phyloP scores from a whole-genome alignment of 257 asterid species.

The Craterostigma plantagineum region DNA sequence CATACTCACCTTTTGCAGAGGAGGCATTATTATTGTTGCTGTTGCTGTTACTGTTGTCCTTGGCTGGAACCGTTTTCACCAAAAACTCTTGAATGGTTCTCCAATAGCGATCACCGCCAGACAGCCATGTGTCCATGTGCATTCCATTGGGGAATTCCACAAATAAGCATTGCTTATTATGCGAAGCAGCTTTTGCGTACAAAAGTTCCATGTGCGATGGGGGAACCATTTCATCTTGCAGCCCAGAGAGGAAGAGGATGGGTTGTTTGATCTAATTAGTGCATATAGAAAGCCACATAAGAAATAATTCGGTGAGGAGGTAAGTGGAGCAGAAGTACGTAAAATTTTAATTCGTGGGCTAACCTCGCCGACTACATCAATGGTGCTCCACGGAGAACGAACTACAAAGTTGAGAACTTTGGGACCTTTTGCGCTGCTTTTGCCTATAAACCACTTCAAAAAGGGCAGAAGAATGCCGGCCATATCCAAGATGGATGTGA shows the following conservation, averaged over 20 bases:
- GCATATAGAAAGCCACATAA: slow-evolving; percentile 5
- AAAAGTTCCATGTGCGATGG: slow-evolving; percentile 85
- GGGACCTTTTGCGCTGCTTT: slow-evolving; percentile 61
- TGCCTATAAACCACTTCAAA: slow-evolving; percentile 86
- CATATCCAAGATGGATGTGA: slow-evolving; percentile 95
- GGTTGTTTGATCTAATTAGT: slow-evolving; percentile 66
- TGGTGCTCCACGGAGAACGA: slow-evolving; percentile 94
- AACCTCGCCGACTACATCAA: slow-evolving; percentile 78
- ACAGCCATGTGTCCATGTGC: slow-evolving; percentile 97
- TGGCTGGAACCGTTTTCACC: slow-evolving; percentile 34
- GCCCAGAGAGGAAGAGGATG: slow-evolving; percentile 81
- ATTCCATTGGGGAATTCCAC: slow-evolving; percentile 77
- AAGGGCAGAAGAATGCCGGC: slow-evolving; percentile 88
- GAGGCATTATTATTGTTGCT: slow-evolving; percentile 19
- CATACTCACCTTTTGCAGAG: slow-evolving; percentile 32
- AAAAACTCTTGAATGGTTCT: slow-evolving; percentile 54
- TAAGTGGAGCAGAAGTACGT: no score
- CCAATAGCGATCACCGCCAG: slow-evolving; percentile 93
- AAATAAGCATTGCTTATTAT: slow-evolving; percentile 42
- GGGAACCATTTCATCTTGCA: slow-evolving; percentile 94
- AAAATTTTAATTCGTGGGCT: slow-evolving; percentile 8
- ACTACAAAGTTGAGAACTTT: slow-evolving; percentile 63
- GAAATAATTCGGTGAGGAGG: not conserved
- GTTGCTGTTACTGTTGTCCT: slow-evolving; percentile 1
- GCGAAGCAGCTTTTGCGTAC: slow-evolving; percentile 91